Evolutionary conservation across 768 basidiomycete species (phyloP).

Genomic region (Leccinum subgranulosum): DNA sequence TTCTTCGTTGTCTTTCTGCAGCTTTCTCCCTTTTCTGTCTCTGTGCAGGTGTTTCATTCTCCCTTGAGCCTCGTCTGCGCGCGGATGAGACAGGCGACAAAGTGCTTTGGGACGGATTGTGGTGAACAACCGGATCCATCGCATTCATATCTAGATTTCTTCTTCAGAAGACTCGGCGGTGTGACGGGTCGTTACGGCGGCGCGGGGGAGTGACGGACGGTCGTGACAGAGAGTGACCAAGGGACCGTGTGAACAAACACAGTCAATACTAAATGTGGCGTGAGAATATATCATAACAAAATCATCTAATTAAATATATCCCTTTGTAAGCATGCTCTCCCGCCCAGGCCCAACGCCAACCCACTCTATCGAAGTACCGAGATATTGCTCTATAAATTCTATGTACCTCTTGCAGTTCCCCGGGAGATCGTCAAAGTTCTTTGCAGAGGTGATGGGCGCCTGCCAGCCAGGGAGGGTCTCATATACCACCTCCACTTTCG

Average conservation of each 20-base stretch:
- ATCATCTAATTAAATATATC: conserved; percentile 21
- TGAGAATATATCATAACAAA: conserved; percentile 14
- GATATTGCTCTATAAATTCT: conserved; percentile 75
- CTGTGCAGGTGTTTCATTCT: conserved; percentile 73
- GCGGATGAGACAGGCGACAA: conserved; percentile 32
- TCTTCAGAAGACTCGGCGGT: conserved; percentile 19
- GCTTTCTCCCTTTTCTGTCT: conserved; percentile 82
- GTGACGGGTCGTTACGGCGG: conserved; percentile 35
- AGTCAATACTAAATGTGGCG: conserved; percentile 12
- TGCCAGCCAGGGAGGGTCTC: conserved; percentile 92
- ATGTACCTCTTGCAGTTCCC: conserved; percentile 84
- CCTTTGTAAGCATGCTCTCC: conserved; percentile 62
- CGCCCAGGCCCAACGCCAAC: conserved; percentile 90
- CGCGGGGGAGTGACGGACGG: conserved; percentile 31
- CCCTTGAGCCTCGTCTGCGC: conserved; percentile 54
- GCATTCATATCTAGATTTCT: conserved; percentile 25
- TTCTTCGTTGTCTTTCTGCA: conserved; percentile 79
- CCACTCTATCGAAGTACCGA: conserved; percentile 79
- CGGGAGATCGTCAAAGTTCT: conserved; percentile 72
- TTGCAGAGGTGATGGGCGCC: conserved; percentile 61
- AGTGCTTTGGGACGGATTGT: conserved; percentile 32
- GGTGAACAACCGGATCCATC: conserved; percentile 34
- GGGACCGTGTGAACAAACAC: conserved; percentile 13
- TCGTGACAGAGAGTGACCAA: conserved; percentile 34
- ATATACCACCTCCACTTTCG: conserved; percentile 80